Base-by-base conservation (phyloP, 164 flowering plant species). In the Sedum album region DNA sequence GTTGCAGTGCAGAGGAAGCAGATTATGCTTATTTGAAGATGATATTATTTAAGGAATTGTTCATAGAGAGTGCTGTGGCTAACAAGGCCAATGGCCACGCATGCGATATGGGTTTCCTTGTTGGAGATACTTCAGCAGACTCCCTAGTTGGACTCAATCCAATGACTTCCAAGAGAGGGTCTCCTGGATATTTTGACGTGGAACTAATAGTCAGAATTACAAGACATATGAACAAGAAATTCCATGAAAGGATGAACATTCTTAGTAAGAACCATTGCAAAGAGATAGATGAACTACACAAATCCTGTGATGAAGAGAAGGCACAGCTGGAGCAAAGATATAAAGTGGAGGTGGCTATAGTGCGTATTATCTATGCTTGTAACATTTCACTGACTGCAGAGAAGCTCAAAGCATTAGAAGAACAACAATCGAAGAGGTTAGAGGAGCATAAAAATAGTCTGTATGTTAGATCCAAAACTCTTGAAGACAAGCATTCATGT, bases 1-100 rank as follows among this genome's bases (percentile, higher is more conserved):
- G 73, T 51, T 94, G 98, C 83, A 76, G 67, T 48, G 80, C 80
- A 53, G 87, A 80, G 51, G 90, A 87, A 69, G 84, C 75, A 28
- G 78, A 84, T 4, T 68, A 36, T 44, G 74, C 88, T n/a, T 82
- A 83, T 73, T 73, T 72, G n/a, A 79, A 74, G 79, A 60, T 93
- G 79, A 72, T 72, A 42, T 65, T 36, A 42, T 60, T 83, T 68
- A 84, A 80, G 82, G 79, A 75, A 74, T 36, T 61, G 49, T 91
- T 85, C 63, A 42, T 66, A 51, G 65, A 67, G 66, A 72, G 23
- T 49, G 60, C 36, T 36, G 61, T 38, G 35, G 66, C 33, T 69
- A 35, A 55, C 3, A 68, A 35, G 61, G 31, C 33, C 33, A 28
- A 57, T 65, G 46, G 10, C 8, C 42, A 28, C 10, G 67, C 46